These are phyloP conservation scores for Anethum foeniculum DNA, from an alignment of 140 eudicot species.

Conservation along the genomic window DNA sequence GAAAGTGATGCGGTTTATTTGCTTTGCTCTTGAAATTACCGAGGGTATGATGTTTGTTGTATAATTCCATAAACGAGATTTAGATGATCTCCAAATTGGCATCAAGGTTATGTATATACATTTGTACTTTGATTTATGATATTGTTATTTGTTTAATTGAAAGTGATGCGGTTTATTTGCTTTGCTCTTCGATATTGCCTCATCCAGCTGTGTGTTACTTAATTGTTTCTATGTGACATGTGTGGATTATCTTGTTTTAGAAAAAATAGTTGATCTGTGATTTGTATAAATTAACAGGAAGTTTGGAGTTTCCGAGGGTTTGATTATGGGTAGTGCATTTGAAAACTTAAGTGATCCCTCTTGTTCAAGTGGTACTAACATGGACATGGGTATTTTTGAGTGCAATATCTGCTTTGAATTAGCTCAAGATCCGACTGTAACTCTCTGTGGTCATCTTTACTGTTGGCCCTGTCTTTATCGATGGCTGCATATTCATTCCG, in stretches of 20 bases:
- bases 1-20: not conserved
- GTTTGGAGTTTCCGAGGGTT: slow-evolving; percentile 11
- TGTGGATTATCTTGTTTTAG: not conserved
- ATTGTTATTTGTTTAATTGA: not conserved
- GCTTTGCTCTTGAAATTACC: not conserved
- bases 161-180: not conserved
- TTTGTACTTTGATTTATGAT: not conserved
- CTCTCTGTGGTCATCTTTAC: slow-evolving; percentile 69
- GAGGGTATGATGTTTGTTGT: slow-evolving; percentile 13
- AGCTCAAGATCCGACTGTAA: slow-evolving; percentile 64
- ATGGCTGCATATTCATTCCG: slow-evolving; percentile 56
- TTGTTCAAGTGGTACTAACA: slow-evolving; percentile 19
- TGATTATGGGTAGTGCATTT: slow-evolving; percentile 27
- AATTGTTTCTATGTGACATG: not conserved
- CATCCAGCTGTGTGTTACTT: not conserved
- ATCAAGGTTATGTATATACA: not conserved
- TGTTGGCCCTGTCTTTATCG: slow-evolving; percentile 75
- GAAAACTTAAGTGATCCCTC: slow-evolving; percentile 22
- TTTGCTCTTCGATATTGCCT: not conserved
- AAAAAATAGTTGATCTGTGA: not conserved
- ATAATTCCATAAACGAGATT: not conserved
- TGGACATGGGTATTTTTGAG: slow-evolving; percentile 44
- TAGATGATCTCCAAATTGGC: not conserved
- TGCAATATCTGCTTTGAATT: slow-evolving; percentile 69
- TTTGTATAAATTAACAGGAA: slow-evolving; percentile 5